These are phyloP conservation scores for Neostapfia colusana DNA, from an alignment of 176 grass and related monocot species.

Conservation along the genomic window DNA sequence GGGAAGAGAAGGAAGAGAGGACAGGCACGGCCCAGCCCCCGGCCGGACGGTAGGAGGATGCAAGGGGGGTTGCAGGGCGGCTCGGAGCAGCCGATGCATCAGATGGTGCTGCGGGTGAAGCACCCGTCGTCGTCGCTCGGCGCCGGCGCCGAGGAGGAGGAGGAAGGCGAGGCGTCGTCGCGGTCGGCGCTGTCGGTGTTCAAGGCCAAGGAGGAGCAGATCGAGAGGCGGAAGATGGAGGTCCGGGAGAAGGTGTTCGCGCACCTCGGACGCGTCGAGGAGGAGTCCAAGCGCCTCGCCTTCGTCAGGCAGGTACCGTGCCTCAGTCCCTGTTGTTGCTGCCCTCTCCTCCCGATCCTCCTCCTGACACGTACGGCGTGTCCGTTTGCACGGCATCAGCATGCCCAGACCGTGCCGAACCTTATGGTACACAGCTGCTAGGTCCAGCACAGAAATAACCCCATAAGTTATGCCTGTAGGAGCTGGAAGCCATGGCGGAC, in stretches of 20 bases:
- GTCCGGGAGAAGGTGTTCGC: constrained; percentile 84
- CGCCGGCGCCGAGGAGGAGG: constrained; percentile 30
- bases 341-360: neutral
- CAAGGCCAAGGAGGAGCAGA: constrained; percentile 92
- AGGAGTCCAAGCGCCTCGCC: constrained; percentile 84
- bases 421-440: neutral
- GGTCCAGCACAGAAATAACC: neutral
- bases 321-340: neutral
- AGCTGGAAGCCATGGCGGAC: constrained; percentile 89
- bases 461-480: constrained; percentile 33
- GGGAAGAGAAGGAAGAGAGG: constrained; percentile 29
- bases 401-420: neutral
- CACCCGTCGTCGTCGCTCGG: constrained; percentile 53
- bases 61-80: constrained; percentile 52
- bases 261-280: constrained; percentile 85
- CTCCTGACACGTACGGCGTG: neutral
- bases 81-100: constrained; percentile 64
- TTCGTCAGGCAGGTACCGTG: constrained; percentile 59
- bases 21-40: neutral
- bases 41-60: neutral
- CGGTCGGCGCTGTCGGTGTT: constrained; percentile 78
- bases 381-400: neutral
- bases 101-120: constrained; percentile 72
- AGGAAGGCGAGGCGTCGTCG: constrained; percentile 56
- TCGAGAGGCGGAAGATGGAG: constrained; percentile 88